These are phyloP conservation scores for Penicillium hordei DNA, from an alignment of 2,329 filamentous ascomycete species.

Conservation along the genomic window DNA sequence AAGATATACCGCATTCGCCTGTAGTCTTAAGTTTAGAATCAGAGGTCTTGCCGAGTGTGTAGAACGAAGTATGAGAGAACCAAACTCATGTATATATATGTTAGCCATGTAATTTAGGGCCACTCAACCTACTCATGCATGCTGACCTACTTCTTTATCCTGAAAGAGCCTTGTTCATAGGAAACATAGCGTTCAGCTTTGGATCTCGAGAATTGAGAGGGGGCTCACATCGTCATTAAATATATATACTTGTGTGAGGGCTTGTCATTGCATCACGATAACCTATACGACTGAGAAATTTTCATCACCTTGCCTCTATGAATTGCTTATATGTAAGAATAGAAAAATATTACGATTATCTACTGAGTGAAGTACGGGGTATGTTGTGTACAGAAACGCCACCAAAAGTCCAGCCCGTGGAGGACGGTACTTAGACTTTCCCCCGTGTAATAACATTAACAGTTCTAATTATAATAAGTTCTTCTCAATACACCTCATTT, in stretches of 20 bases:
- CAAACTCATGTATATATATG: neutral
- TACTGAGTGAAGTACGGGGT: neutral
- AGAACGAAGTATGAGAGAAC: neutral
- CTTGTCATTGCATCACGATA: neutral
- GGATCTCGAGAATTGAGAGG: neutral
- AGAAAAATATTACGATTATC: neutral
- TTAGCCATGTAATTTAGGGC: neutral
- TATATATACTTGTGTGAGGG: neutral
- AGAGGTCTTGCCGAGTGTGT: neutral
- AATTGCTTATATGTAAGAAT: neutral
- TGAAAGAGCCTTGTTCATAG: no score
- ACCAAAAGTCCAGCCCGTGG: neutral
- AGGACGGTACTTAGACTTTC: neutral
- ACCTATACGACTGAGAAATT: no score
- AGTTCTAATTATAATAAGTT: neutral
- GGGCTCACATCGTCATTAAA: accelerated
- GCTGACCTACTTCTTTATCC: neutral
- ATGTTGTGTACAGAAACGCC: neutral
- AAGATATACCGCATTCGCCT: neutral
- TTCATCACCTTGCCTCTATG: no score
- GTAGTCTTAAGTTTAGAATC: no score
- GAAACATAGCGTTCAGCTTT: neutral
- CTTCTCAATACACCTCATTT: neutral
- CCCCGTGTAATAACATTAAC: neutral
- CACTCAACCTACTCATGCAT: neutral